Conservation (phyloP, 1,284 basidiomycete genomes). For the Leccinum cinnamomeum region DNA sequence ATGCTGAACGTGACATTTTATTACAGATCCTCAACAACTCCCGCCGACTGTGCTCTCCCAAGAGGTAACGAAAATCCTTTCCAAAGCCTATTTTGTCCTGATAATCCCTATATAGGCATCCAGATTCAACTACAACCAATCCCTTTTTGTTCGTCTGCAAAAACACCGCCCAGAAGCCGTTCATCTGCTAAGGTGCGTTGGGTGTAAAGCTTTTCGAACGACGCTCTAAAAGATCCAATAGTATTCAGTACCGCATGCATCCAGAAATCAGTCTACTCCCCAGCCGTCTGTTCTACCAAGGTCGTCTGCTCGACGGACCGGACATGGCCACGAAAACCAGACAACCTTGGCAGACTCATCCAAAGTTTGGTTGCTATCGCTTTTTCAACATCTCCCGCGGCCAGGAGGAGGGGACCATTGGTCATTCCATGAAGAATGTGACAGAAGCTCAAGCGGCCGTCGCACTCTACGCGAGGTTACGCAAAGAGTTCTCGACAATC, state of each 20-base stretch:
- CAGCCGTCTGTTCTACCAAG: slow-evolving; percentile 87
- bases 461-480: slow-evolving; percentile 76
- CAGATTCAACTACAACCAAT: slow-evolving; percentile 83
- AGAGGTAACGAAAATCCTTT: slow-evolving; percentile 44
- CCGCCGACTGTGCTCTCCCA: slow-evolving; percentile 95
- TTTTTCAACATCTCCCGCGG: slow-evolving; percentile 82
- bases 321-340: slow-evolving; percentile 83
- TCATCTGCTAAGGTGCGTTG: slow-evolving; percentile 81
- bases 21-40: slow-evolving; percentile 89
- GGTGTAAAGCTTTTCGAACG: background rate
- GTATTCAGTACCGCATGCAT: slow-evolving; percentile 99
- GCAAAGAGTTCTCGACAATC: slow-evolving; percentile 60
- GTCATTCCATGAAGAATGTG: slow-evolving; percentile 79
- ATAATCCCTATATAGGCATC: slow-evolving; percentile 54
- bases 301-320: slow-evolving; percentile 83
- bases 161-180: slow-evolving; percentile 77
- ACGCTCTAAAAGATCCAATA: slow-evolving; percentile 35
- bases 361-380: slow-evolving; percentile 84
- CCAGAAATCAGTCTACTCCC: slow-evolving; percentile 92
- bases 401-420: slow-evolving; percentile 52
- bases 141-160: slow-evolving; percentile 92
- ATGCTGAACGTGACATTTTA: background rate
- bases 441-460: slow-evolving; percentile 80
- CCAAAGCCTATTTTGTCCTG: slow-evolving; percentile 5
- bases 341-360: slow-evolving; percentile 83